Percentiles rank a stretch among this genome's conserved stretches.
These are phyloP conservation scores for Lyophyllum semitale DNA, from an alignment of 768 basidiomycete species.

Conservation along the genomic window DNA sequence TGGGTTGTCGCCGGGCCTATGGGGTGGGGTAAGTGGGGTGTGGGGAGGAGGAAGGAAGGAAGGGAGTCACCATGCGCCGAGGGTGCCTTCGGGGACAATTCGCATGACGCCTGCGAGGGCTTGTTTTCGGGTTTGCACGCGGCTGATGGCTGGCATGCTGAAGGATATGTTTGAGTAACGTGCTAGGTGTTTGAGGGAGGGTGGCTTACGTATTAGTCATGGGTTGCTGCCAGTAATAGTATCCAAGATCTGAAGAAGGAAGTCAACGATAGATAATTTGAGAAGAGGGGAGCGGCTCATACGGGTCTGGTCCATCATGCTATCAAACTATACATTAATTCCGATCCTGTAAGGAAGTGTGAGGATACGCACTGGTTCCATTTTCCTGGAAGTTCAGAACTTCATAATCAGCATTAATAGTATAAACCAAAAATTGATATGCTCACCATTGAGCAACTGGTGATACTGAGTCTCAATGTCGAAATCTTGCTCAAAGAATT, in stretches of 20 bases:
- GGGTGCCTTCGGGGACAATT: conserved; percentile 59
- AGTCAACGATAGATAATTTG: not conserved
- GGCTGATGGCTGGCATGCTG: conserved; percentile 55
- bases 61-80: conserved; percentile 56
- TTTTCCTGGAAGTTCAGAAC: conserved; percentile 42
- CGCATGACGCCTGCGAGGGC: conserved; percentile 65
- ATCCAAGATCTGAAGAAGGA: conserved; percentile 44
- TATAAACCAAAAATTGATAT: no score
- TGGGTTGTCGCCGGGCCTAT: conserved; percentile 67
- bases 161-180: not conserved
- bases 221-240: conserved; percentile 75
- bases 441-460: conserved; percentile 50
- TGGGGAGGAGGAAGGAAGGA: not conserved
- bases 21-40: not conserved
- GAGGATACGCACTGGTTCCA: conserved; percentile 70
- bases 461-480: conserved; percentile 66
- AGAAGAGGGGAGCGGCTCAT: conserved; percentile 10
- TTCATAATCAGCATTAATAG: no score
- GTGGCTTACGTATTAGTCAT: conserved; percentile 56
- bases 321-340: no score
- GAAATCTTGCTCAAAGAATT: conserved; percentile 61
- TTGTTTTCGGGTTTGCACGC: conserved; percentile 56
- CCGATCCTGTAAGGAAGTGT: no score
- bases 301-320: conserved; percentile 78
- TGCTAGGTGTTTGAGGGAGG: not conserved